These are phyloP conservation scores for Exophiala dermatitidis DNA, from an alignment of 2,329 filamentous ascomycete species.

Conservation along the genomic window DNA sequence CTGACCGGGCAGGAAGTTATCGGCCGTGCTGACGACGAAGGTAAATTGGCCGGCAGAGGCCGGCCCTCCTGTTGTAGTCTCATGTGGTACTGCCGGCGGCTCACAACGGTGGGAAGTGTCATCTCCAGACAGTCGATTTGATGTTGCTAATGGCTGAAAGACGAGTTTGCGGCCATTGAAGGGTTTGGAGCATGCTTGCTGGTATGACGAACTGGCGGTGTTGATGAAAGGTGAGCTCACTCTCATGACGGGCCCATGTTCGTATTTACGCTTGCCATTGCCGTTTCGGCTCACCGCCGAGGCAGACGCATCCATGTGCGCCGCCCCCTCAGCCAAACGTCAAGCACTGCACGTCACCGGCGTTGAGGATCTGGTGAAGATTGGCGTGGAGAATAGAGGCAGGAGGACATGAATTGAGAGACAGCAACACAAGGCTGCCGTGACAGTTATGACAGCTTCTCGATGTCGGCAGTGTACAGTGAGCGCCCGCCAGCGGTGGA, in stretches of 20 bases:
- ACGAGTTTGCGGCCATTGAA: not conserved
- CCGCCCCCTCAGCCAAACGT: not conserved
- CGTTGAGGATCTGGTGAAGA: not conserved
- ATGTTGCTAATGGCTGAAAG: not conserved
- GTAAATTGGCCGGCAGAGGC: not conserved
- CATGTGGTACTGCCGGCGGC: not conserved
- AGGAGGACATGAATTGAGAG: too few relatives aligned
- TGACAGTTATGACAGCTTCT: too few relatives aligned
- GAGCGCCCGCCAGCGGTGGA: too few relatives aligned
- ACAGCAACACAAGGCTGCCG: too few relatives aligned
- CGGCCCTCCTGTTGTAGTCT: not conserved
- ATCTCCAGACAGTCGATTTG: not conserved
- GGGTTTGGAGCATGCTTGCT: constrained; percentile 1
- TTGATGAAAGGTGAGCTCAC: constrained; percentile 9
- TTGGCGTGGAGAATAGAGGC: not conserved
- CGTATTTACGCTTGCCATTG: constrained; percentile 11
- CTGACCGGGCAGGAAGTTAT: constrained; percentile 5
- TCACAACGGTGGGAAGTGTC: not conserved
- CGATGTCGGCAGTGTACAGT: too few relatives aligned
- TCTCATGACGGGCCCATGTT: constrained; percentile 6
- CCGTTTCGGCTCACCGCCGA: not conserved
- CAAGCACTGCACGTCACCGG: not conserved
- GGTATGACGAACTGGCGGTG: constrained; percentile 7
- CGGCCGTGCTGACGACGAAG: constrained; percentile 11
- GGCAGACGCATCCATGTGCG: not conserved